A percentile compares a stretch with the other conserved stretches of the same genome.
These are phyloP conservation scores for Aspergillus sp. DNA, from an alignment of 2,329 filamentous ascomycete genomes.

Conservation along the genomic window DNA sequence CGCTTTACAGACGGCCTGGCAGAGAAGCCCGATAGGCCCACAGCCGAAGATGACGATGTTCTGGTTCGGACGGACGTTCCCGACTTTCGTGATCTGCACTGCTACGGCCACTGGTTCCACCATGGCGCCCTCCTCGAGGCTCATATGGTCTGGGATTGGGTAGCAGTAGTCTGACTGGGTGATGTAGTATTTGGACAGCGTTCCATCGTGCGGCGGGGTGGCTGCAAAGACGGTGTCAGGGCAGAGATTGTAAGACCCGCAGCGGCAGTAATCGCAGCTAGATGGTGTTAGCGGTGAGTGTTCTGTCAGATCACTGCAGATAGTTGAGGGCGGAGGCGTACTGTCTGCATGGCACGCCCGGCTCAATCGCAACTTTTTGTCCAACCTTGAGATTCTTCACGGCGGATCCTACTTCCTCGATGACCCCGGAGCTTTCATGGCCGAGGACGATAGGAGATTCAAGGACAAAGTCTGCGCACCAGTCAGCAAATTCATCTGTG, in stretches of 20 bases:
- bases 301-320: neutral
- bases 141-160: conserved; percentile 45
- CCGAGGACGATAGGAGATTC: conserved; percentile 40
- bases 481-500: too few species aligned
- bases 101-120: conserved; percentile 56
- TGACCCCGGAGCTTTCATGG: conserved; percentile 25
- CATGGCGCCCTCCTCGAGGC: conserved; percentile 52
- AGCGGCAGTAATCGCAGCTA: conserved; percentile 23
- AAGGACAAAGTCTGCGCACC: conserved; percentile 40
- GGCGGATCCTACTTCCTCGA: conserved; percentile 20
- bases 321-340: neutral
- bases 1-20: conserved; percentile 48
- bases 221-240: conserved; percentile 54
- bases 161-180: conserved; percentile 50
- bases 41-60: conserved; percentile 52
- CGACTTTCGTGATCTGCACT: conserved; percentile 47
- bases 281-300: neutral
- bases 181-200: conserved; percentile 50
- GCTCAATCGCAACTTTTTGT: conserved; percentile 25
- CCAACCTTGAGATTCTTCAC: conserved; percentile 24
- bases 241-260: conserved; percentile 24
- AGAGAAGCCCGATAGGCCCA: conserved; percentile 51
- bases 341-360: conserved; percentile 38
- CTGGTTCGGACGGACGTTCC: conserved; percentile 40
- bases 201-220: conserved; percentile 51